Evolutionary conservation across 2,329 filamentous ascomycete genomes (phyloP).

Genomic region (Blumeria hordei): DNA sequence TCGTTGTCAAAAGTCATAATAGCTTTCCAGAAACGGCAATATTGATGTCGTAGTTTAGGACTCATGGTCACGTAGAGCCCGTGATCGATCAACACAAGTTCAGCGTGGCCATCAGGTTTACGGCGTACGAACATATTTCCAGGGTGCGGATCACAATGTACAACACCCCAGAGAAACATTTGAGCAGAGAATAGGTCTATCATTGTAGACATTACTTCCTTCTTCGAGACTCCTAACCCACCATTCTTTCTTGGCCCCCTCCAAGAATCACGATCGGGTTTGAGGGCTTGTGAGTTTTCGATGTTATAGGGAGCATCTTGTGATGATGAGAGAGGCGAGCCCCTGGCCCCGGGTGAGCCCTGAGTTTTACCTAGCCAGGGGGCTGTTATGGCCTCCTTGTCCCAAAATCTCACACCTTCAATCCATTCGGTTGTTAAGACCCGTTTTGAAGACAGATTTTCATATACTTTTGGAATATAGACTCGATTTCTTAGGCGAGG

Average conservation of each 20-base stretch:
- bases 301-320: slow-evolving; percentile 18
- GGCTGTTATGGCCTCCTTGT: slow-evolving; percentile 56
- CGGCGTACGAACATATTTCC: slow-evolving; percentile 93
- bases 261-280: slow-evolving; percentile 61
- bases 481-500: slow-evolving; percentile 54
- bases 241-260: slow-evolving; percentile 46
- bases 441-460: slow-evolving; percentile 57
- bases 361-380: slow-evolving; percentile 57
- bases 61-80: slow-evolving; percentile 87
- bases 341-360: slow-evolving; percentile 56
- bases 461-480: slow-evolving; percentile 68
- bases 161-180: slow-evolving; percentile 89
- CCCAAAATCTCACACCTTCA: slow-evolving; percentile 79
- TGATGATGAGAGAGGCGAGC: slow-evolving; percentile 26
- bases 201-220: slow-evolving; percentile 90
- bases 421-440: slow-evolving; percentile 96
- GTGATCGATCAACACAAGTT: slow-evolving; percentile 91
- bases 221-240: slow-evolving; percentile 59
- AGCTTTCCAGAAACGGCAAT: slow-evolving; percentile 78
- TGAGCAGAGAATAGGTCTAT: slow-evolving; percentile 90
- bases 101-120: slow-evolving; percentile 53
- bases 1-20: slow-evolving; percentile 83
- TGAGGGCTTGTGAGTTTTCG: slow-evolving; percentile 35
- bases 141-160: slow-evolving; percentile 92
- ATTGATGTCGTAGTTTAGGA: slow-evolving; percentile 61